Evolutionary conservation across 805 yeast species (phyloP).

Genomic region (Komagataella pastoris): DNA sequence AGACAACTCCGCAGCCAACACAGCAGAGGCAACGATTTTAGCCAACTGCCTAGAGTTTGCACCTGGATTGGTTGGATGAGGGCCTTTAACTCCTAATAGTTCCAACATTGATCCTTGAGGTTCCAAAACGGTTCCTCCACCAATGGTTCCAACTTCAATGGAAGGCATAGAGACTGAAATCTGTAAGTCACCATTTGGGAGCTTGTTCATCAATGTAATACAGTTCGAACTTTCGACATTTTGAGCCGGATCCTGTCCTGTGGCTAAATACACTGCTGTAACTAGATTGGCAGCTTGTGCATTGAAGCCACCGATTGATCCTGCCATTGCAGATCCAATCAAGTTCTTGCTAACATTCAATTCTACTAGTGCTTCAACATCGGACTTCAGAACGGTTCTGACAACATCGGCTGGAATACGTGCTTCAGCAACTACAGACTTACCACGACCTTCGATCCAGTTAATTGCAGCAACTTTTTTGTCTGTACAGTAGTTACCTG

Average conservation of each 20-base stretch:
- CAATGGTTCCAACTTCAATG: slow-evolving; percentile 97
- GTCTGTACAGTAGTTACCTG: slow-evolving; percentile 97
- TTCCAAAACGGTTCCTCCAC: slow-evolving; percentile 96
- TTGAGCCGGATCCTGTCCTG: slow-evolving; percentile 99
- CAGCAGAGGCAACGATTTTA: slow-evolving; percentile 84
- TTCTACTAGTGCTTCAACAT: slow-evolving; percentile 85
- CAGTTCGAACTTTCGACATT: slow-evolving; percentile 96
- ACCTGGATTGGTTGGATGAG: slow-evolving; percentile 89
- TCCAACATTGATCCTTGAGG: slow-evolving; percentile 97
- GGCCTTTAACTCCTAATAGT: slow-evolving; percentile 88
- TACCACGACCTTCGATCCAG: slow-evolving; percentile 99
- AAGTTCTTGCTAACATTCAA: slow-evolving; percentile 81
- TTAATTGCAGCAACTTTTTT: slow-evolving; percentile 96
- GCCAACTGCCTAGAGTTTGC: slow-evolving; percentile 91
- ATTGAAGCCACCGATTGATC: slow-evolving; percentile 94
- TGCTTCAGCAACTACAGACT: slow-evolving; percentile 94
- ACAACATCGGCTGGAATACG: slow-evolving; percentile 76
- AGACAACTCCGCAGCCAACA: slow-evolving; percentile 91
- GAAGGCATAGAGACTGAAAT: slow-evolving; percentile 99
- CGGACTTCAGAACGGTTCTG: slow-evolving; percentile 72
- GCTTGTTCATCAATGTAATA: slow-evolving; percentile 86
- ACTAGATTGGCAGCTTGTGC: slow-evolving; percentile 97
- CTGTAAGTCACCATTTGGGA: slow-evolving; percentile 60
- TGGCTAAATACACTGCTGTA: slow-evolving; percentile 87
- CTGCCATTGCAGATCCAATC: slow-evolving; percentile 97